Conservation (phyloP, 1,284 basidiomycete genomes). For the Tylopilus sp. region DNA sequence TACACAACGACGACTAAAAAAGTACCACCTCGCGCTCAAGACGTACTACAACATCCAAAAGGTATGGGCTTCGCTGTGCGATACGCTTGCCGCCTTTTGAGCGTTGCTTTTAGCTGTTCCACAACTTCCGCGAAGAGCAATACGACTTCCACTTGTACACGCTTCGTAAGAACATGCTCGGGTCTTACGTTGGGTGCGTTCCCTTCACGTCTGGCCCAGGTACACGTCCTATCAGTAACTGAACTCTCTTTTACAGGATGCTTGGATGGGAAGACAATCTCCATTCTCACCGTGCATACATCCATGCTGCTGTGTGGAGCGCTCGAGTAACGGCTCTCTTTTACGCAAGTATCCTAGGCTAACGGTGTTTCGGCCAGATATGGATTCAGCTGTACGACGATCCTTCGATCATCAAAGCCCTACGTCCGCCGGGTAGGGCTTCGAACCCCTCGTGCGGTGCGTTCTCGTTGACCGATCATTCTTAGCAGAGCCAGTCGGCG, state of each 20-base stretch:
- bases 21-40: constrained; percentile 84
- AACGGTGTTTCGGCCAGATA: constrained; percentile 49
- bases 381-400: constrained; percentile 76
- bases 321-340: constrained; percentile 49
- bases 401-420: constrained; percentile 54
- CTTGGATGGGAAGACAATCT: constrained; percentile 83
- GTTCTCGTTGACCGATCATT: constrained; percentile 29
- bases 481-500: constrained; percentile 57
- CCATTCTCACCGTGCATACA: constrained; percentile 73
- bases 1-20: constrained; percentile 63
- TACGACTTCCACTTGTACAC: constrained; percentile 99
- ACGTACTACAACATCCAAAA: constrained; percentile 78
- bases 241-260: constrained; percentile 48
- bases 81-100: constrained; percentile 9
- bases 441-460: constrained; percentile 10
- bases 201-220: background rate
- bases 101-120: constrained; percentile 60
- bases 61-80: constrained; percentile 41
- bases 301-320: constrained; percentile 72
- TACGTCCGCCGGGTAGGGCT: constrained; percentile 33
- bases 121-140: constrained; percentile 93
- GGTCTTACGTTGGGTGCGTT: constrained; percentile 76
- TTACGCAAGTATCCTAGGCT: constrained; percentile 12
- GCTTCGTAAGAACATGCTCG: constrained; percentile 85
- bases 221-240: background rate